Evolutionary conservation across 768 basidiomycete species (phyloP).

Genomic region (Tylopilus subfusipes): DNA sequence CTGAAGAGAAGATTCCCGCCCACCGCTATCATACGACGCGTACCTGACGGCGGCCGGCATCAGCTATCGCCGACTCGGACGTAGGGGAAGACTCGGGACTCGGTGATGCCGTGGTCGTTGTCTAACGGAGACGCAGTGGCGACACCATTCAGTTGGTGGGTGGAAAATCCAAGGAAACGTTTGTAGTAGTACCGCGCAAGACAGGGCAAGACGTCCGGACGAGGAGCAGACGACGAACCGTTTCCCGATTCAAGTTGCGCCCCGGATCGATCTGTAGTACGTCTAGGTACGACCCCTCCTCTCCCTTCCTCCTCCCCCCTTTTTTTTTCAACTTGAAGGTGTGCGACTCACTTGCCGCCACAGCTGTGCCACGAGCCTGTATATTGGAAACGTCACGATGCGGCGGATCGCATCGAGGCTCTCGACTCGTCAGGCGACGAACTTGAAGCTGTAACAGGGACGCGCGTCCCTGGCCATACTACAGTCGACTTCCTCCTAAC

Average conservation of each 20-base stretch:
- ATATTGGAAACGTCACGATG: not conserved
- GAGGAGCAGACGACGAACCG: constrained; percentile 2
- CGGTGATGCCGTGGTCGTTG: not conserved
- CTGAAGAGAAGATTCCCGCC: not conserved
- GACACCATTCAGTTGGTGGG: not conserved
- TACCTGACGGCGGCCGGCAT: not conserved
- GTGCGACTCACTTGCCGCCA: not conserved
- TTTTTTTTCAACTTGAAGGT: not conserved
- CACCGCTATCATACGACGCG: not conserved
- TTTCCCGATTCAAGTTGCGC: too few relatives aligned
- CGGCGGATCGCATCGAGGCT: not conserved
- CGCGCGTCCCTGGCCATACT: not conserved
- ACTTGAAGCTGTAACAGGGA: not conserved
- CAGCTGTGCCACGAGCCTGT: too few relatives aligned
- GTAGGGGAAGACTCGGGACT: not conserved
- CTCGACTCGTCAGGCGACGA: not conserved
- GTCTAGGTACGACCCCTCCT: too few relatives aligned
- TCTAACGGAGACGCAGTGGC: not conserved
- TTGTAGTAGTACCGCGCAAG: not conserved
- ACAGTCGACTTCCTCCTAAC: too few relatives aligned
- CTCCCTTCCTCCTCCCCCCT: not conserved
- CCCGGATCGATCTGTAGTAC: too few relatives aligned
- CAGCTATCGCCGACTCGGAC: not conserved
- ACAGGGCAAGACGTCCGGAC: not conserved
- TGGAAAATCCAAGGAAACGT: not conserved